Percentiles rank a stretch among this genome's conserved stretches.
Evolutionary conservation across 148 eudicot species (phyloP).

Genomic region (Vaccinium darrowii): DNA sequence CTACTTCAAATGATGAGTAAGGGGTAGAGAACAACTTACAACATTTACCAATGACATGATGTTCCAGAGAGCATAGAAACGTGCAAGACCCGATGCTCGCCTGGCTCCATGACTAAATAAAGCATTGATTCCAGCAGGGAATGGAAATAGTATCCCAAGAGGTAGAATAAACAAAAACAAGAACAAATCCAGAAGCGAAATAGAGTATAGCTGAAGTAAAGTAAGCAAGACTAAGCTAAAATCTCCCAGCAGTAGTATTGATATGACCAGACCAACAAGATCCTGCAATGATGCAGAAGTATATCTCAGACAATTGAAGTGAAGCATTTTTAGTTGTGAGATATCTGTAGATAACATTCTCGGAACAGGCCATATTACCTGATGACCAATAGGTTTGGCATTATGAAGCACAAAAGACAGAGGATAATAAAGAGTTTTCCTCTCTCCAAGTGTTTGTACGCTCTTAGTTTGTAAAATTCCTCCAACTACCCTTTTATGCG

Average conservation of each 20-base stretch:
- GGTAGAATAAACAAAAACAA: conserved; percentile 78
- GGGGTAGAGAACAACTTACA: conserved; percentile 49
- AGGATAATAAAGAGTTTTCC: conserved; percentile 39
- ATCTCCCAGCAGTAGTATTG: conserved; percentile 83
- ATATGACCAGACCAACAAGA: conserved; percentile 85
- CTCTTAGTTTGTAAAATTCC: conserved; percentile 49
- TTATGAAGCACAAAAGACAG: conserved; percentile 57
- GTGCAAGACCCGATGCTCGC: conserved; percentile 81
- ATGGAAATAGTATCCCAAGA: conserved; percentile 83
- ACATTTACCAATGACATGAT: conserved; percentile 78
- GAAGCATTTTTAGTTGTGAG: conserved; percentile 1
- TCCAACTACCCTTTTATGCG: conserved; percentile 49
- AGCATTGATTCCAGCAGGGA: conserved; percentile 92
- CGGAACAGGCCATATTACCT: conserved; percentile 42
- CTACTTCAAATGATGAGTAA: background rate
- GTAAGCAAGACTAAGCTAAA: conserved; percentile 80
- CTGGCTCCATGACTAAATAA: conserved; percentile 81
- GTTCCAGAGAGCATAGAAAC: conserved; percentile 94
- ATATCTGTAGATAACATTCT: background rate
- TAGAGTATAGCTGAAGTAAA: conserved; percentile 85
- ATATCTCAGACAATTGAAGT: background rate
- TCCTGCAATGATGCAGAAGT: conserved; percentile 55
- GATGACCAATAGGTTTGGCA: conserved; percentile 79
- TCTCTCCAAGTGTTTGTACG: conserved; percentile 50
- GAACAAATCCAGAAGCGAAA: conserved; percentile 64